phyloP scores from a whole-genome alignment of 441 rosid species.

The Jatropha multifida region DNA sequence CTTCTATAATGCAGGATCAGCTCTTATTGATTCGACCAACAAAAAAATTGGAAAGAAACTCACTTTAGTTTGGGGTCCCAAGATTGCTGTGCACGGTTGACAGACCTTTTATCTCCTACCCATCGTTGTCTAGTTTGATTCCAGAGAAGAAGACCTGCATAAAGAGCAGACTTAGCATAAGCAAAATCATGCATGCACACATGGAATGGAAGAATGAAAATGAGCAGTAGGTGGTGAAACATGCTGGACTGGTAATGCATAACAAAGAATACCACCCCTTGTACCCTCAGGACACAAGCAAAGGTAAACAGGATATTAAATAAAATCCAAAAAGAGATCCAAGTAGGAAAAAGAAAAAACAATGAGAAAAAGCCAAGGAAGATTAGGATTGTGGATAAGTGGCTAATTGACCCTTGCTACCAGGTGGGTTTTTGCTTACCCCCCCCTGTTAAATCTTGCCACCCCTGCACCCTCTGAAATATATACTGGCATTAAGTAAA shows the following conservation, averaged over 20 bases:
- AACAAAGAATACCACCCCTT: not conserved
- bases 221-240: not conserved
- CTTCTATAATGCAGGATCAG: not conserved
- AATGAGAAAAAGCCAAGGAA: not conserved
- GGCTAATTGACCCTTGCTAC: not conserved
- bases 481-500: not conserved
- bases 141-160: constrained; percentile 64
- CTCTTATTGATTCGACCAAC: constrained; percentile 6
- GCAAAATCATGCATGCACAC: not conserved
- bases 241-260: not conserved
- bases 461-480: not conserved
- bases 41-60: constrained; percentile 35
- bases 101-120: constrained; percentile 54
- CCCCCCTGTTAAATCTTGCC: not conserved
- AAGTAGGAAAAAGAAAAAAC: not conserved
- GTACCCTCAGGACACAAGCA: not conserved
- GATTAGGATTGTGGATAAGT: not conserved
- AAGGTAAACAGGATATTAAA: not conserved
- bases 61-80: constrained; percentile 71
- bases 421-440: not conserved
- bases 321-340: not conserved
- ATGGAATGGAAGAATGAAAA: not conserved
- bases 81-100: constrained; percentile 34
- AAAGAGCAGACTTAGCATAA: constrained; percentile 19
- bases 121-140: constrained; percentile 73